phyloP scores from a whole-genome alignment of 2,329 filamentous ascomycete species.

The Penicillium sp. region DNA sequence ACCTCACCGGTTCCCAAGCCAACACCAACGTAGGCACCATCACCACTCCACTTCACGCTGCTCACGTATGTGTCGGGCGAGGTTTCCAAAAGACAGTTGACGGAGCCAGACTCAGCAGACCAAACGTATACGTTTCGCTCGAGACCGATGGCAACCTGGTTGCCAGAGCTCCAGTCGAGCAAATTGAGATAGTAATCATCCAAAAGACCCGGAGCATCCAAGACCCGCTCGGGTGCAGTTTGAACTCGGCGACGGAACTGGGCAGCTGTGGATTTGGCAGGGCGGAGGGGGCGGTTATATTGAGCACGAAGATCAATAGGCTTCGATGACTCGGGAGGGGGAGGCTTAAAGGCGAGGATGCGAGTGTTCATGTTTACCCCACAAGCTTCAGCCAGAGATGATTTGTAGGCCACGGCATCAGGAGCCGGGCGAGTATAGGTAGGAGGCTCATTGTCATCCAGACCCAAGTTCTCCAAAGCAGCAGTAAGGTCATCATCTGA shows the following conservation, averaged over 20 bases:
- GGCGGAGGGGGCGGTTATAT: slow-evolving; percentile 94
- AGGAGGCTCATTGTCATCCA: slow-evolving; percentile 70
- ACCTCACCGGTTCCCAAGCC: slow-evolving; percentile 94
- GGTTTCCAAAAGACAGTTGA: slow-evolving; percentile 85
- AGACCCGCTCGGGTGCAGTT: slow-evolving; percentile 90
- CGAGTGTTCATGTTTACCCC: slow-evolving; percentile 91
- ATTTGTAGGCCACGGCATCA: slow-evolving; percentile 86
- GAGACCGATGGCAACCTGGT: slow-evolving; percentile 96
- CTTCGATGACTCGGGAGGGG: slow-evolving; percentile 95
- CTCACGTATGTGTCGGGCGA: slow-evolving; percentile 90
- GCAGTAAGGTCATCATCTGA: slow-evolving; percentile 73
- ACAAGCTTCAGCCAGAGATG: slow-evolving; percentile 84
- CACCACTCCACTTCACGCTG: slow-evolving; percentile 98
- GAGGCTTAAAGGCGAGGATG: slow-evolving; percentile 97
- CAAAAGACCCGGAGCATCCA: slow-evolving; percentile 92
- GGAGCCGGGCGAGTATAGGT: slow-evolving; percentile 76
- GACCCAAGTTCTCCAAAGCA: slow-evolving; percentile 74
- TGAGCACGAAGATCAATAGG: slow-evolving; percentile 96
- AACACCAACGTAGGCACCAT: slow-evolving; percentile 93
- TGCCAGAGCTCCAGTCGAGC: slow-evolving; percentile 95
- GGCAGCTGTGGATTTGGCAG: slow-evolving; percentile 69
- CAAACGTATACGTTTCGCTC: slow-evolving; percentile 98
- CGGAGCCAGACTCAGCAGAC: slow-evolving; percentile 91
- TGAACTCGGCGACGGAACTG: slow-evolving; percentile 90
- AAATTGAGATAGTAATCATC: slow-evolving; percentile 99